Percentiles rank a stretch among this genome's conserved stretches.
phyloP scores from a whole-genome alignment of 2,329 filamentous ascomycete genomes.

The Botrytis paeoniae region DNA sequence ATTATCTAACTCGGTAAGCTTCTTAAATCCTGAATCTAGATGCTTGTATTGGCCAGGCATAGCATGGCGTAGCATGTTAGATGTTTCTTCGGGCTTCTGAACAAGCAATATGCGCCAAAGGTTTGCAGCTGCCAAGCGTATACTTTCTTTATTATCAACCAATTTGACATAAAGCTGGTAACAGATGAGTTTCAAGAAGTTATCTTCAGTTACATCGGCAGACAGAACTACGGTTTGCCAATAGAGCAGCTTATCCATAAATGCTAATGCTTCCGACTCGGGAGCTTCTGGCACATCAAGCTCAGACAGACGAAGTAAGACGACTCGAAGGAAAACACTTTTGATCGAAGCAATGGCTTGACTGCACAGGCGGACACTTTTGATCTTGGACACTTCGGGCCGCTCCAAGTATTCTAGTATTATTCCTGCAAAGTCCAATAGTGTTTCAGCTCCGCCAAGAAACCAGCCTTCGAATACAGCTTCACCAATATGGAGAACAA shows the following conservation, averaged over 20 bases:
- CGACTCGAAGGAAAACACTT: slow-evolving; percentile 71
- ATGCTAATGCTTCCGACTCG: slow-evolving; percentile 62
- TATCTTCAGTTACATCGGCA: slow-evolving; percentile 72
- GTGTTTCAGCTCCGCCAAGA: slow-evolving; percentile 76
- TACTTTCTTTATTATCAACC: slow-evolving; percentile 62
- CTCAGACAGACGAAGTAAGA: slow-evolving; percentile 79
- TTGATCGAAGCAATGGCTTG: slow-evolving; percentile 77
- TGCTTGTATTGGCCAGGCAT: slow-evolving; percentile 68
- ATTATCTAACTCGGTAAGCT: slow-evolving; percentile 83
- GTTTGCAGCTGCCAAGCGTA: slow-evolving; percentile 75
- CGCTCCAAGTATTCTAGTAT: slow-evolving; percentile 86
- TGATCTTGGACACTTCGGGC: slow-evolving; percentile 74
- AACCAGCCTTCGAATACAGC: slow-evolving; percentile 97
- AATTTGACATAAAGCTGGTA: slow-evolving; percentile 91
- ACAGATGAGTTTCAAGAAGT: slow-evolving; percentile 81
- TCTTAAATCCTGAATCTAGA: slow-evolving; percentile 74
- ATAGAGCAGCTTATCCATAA: slow-evolving; percentile 84
- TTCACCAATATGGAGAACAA: slow-evolving; percentile 78
- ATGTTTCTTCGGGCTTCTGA: slow-evolving; percentile 83
- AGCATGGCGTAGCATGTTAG: slow-evolving; percentile 68
- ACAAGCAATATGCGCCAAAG: slow-evolving; percentile 91
- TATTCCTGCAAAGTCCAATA: slow-evolving; percentile 82
- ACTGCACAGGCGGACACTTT: slow-evolving; percentile 86
- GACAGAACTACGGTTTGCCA: slow-evolving; percentile 92
- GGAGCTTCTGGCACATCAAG: slow-evolving; percentile 64